Evolutionary conservation across 2,329 filamentous ascomycete species (phyloP), one percentile per base, ranked within the genome.

Genomic region (Chalaropsis ovoidea): DNA sequence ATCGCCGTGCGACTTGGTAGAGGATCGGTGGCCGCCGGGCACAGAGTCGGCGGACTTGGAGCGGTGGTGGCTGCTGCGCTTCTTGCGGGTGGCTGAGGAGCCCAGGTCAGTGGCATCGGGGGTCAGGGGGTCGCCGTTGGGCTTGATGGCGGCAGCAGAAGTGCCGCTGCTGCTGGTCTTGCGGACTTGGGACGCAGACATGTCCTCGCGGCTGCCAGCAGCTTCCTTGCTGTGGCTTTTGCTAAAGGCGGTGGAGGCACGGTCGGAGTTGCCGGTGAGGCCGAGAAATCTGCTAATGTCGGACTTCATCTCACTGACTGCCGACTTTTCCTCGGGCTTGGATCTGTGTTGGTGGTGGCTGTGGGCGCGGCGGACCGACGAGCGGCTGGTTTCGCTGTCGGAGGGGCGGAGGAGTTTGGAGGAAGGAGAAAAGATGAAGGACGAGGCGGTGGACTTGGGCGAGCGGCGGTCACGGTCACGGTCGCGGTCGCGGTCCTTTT

Each of bases 211-310:
- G 72, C 84, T 86, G 69, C 84, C 81, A 64, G 96, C 83, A 56
- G 85, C 84, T 77, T 96, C 93, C 75, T 91, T 94, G 79, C 90
- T 95, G 75, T 95, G 90, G 13, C 88, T 88, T 76, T 95, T 96
- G 76, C 89, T 94, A 75, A 95, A 90, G 11, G 89, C 87, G 52
- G 88, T 73, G 68, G 80, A 82, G 42, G 78, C 73, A 35, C 80
- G 79, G 64, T 81, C 78, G 62, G 71, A 73, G 67, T 74, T 76
- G 56, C 75, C 41, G 17, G 52, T 54, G 7, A 56, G 22, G 22
- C 56, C 58, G 15, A 64, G 39, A 39, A 67, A 54, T 27, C 62
- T 62, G 17, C 62, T 47, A 56, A 67, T 17, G 27, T 67, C 65
- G 13, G 56, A 58, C 35, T 64, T 67, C 35, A 62, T 41, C 27